Conservation (phyloP, 2,329 filamentous ascomycete species). For the Aspergillus sp. region DNA sequence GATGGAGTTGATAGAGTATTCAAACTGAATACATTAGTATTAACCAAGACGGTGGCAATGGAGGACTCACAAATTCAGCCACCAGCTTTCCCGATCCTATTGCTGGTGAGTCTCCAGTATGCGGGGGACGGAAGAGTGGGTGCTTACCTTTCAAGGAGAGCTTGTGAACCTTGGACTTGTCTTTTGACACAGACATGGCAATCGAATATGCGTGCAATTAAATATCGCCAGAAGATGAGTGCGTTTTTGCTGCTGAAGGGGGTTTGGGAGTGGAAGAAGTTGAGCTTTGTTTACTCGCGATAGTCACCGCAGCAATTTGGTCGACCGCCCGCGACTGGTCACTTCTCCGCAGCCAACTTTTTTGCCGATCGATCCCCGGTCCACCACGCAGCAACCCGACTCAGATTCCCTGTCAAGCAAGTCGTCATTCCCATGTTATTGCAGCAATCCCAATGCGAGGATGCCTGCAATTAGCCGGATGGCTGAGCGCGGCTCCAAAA, state of each 20-base stretch:
- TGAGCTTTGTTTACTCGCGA: conserved; percentile 37
- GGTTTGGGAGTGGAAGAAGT: conserved; percentile 8
- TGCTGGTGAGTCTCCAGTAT: conserved; percentile 28
- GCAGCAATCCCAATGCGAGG: conserved; percentile 45
- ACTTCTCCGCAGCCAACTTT: conserved; percentile 35
- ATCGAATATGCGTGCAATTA: neutral
- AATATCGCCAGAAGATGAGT: conserved; percentile 1
- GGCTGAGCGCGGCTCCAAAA: conserved; percentile 43
- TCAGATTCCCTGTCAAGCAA: neutral
- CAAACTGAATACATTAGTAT: conserved; percentile 56
- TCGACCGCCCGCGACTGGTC: conserved; percentile 25
- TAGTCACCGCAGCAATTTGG: conserved; percentile 38
- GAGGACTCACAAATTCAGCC: conserved; percentile 79
- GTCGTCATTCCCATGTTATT: conserved; percentile 30
- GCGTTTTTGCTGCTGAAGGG: neutral
- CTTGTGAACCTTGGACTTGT: conserved; percentile 91
- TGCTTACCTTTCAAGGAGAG: conserved; percentile 60
- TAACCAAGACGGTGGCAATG: neutral
- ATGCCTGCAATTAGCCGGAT: conserved; percentile 48
- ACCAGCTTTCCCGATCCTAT: conserved; percentile 77
- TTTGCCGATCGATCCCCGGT: conserved; percentile 13
- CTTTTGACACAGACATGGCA: conserved; percentile 51
- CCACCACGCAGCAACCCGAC: neutral
- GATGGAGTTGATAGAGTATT: conserved; percentile 98
- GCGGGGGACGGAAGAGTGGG: neutral